Evolutionary conservation across 345 rosid genomes (phyloP).

Genomic region (Moricandia moricandioides): DNA sequence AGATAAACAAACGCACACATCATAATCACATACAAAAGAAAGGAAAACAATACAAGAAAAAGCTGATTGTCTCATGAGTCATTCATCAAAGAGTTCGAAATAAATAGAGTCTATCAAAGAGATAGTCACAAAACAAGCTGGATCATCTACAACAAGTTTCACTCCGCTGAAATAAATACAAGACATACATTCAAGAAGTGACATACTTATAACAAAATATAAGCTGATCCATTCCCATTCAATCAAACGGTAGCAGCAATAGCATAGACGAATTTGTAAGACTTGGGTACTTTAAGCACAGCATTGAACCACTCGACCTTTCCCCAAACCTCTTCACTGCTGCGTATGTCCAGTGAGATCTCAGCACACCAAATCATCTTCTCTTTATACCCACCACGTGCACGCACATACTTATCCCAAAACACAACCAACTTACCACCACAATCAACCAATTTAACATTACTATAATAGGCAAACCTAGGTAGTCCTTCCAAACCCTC

Average conservation of each 20-base stretch:
- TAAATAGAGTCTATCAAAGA: neutral
- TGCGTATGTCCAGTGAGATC: neutral
- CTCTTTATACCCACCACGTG: neutral
- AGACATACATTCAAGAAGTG: neutral
- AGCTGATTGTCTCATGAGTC: neutral
- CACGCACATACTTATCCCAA: neutral
- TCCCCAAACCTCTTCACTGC: neutral
- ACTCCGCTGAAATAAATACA: neutral
- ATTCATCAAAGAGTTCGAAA: neutral
- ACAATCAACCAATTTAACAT: neutral
- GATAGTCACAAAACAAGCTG: neutral
- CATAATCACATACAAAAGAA: neutral
- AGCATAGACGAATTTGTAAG: neutral
- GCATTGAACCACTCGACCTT: neutral
- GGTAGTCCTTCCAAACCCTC: neutral
- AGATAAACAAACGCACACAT: neutral
- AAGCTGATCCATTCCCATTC: neutral
- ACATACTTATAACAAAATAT: neutral
- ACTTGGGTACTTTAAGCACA: neutral
- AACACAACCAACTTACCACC: neutral
- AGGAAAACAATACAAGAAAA: neutral
- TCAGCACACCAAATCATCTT: neutral
- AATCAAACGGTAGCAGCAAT: neutral
- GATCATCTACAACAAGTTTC: neutral
- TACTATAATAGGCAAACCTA: neutral